Evolutionary conservation across 2,329 filamentous ascomycete genomes (phyloP), one percentile per base, ranked within the genome.

Genomic region (Neurospora sp.): DNA sequence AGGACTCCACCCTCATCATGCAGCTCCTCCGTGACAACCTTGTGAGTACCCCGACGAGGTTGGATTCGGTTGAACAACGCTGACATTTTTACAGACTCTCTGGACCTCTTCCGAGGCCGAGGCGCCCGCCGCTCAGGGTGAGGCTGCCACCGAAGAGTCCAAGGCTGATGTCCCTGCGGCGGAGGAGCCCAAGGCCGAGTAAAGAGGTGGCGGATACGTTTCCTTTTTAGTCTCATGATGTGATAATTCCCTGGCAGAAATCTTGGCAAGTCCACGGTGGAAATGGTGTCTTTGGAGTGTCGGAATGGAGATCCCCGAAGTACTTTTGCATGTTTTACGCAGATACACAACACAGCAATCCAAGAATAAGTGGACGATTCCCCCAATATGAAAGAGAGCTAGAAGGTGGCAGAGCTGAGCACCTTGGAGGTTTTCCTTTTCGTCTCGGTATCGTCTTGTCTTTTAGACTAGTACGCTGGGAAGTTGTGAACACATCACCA

Each of bases 101-200:
- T 98, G 96, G 96, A 98, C 96, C 79, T 98, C 95, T 72, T 98
- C 95, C 76, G 96, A 98, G 89, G 92, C 94, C 74, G 96, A 98
- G 87, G 88, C 92, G 77, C 83, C 91, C 78, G 84, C 91, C 76
- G 85, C 87, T 74, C 82, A 81, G 71, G 80, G 76, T 66, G 83
- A 87, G 77, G 81, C 83, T 71, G 82, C 86, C 71, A 81, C 88
- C 71, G 83, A 86, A 74, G 88, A 89, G 77, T 83, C 85, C 77
- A 83, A 89, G 74, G 81, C 89, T 71, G 83, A 83, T 73, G 82
- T 83, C 72, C 80, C 83, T 70, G 75, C 84, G 71, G 78, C 83
- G 69, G 87, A 89, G 80, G 92, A 93, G 86, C 82, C 87, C 77
- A 93, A 92, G 89, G 81, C 85, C 76, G 87, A 88, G 83, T 89